Percentiles rank a stretch among this genome's conserved stretches.
phyloP scores from a whole-genome alignment of 176 grass and related monocot genomes.

The Phyllostachys edulis region DNA sequence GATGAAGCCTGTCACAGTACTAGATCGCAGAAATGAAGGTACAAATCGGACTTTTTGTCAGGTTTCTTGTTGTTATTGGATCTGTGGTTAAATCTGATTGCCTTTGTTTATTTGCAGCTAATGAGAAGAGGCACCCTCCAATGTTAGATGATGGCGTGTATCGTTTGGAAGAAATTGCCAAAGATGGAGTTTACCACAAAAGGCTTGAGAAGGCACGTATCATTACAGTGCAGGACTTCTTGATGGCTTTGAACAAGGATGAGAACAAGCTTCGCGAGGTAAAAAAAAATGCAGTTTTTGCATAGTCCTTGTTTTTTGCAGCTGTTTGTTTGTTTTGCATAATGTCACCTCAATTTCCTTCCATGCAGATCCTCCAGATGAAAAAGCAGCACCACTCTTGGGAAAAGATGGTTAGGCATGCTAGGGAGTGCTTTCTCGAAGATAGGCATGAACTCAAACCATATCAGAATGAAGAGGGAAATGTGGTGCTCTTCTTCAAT shows the following conservation, averaged over 20 bases:
- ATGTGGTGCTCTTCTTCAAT: constrained; percentile 18
- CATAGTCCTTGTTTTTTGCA: background rate
- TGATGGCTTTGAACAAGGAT: constrained; percentile 33
- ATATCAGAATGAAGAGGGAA: background rate
- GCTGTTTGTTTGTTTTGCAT: background rate
- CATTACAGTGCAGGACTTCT: background rate
- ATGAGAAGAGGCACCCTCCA: constrained; percentile 45
- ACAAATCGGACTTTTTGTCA: background rate
- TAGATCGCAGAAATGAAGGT: constrained; percentile 45
- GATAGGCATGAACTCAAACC: constrained; percentile 22
- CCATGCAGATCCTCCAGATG: constrained; percentile 28
- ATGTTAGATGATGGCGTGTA: constrained; percentile 27
- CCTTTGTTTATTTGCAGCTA: constrained; percentile 11
- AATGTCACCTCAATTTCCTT: background rate
- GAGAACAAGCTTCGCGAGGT: constrained; percentile 4
- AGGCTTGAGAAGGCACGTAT: constrained; percentile 7
- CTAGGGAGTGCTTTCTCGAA: constrained; percentile 6
- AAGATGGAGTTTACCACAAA: constrained; percentile 17
- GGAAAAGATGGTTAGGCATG: constrained; percentile 43
- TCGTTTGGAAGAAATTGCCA: constrained; percentile 38
- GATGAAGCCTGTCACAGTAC: constrained; percentile 32
- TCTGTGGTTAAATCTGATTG: too few species aligned
- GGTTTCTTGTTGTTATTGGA: too few species aligned
- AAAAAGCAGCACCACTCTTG: background rate
- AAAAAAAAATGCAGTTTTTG: background rate